Conservation (phyloP, 345 rosid genomes). For the Sisymbrium irio region DNA sequence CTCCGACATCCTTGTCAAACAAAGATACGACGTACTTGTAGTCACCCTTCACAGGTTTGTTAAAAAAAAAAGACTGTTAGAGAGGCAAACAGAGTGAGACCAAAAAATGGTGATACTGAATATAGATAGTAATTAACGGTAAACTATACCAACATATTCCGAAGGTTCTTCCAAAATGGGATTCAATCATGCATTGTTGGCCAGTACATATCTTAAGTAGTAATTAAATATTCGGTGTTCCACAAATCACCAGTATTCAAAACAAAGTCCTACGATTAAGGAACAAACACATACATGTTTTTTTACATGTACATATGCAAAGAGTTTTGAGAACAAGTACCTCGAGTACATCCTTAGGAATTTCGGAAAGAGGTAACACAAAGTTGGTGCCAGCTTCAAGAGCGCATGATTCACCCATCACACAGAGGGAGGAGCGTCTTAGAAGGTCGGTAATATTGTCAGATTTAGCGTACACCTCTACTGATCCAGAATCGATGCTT, state of each 20-base stretch:
- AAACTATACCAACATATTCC: too few relatives aligned
- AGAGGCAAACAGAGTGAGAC: neutral
- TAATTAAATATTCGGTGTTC: too few relatives aligned
- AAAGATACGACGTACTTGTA: neutral
- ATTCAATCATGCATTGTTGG: too few relatives aligned
- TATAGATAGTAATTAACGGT: too few relatives aligned
- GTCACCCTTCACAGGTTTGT: neutral
- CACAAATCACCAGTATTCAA: too few relatives aligned
- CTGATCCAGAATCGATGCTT: neutral
- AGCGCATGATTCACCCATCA: neutral
- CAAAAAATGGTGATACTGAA: too few relatives aligned
- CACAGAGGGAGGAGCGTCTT: neutral
- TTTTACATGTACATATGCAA: neutral
- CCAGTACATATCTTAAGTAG: too few relatives aligned
- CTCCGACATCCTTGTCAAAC: neutral
- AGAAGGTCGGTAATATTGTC: conserved; percentile 7
- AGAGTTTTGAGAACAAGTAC: neutral
- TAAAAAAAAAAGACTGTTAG: neutral
- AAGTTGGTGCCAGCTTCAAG: neutral
- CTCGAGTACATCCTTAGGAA: conserved; percentile 6
- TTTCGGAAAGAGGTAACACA: neutral
- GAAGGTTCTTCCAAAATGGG: too few relatives aligned
- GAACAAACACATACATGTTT: too few relatives aligned
- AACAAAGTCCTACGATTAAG: too few relatives aligned
- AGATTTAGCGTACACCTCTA: neutral